phyloP scores from a whole-genome alignment of 495 filamentous ascomycete species.

The Xylaria palmicola region DNA sequence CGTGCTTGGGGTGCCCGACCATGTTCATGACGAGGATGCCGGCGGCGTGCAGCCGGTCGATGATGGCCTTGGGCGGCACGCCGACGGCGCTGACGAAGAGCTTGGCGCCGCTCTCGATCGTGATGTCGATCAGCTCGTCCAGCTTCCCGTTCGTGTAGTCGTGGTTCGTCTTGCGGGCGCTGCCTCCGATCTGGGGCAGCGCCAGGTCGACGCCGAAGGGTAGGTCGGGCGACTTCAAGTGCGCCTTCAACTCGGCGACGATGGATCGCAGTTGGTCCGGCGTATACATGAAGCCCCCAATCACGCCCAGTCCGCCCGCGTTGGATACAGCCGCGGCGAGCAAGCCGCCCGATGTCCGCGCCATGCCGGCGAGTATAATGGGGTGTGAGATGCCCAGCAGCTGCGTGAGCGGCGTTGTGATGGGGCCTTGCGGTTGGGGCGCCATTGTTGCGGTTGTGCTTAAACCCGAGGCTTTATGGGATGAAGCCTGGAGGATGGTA shows the following conservation, averaged over 20 bases:
- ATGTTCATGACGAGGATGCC: slow-evolving; percentile 90
- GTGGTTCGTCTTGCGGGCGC: slow-evolving; percentile 81
- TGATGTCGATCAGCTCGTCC: slow-evolving; percentile 77
- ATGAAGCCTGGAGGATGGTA: too few species aligned
- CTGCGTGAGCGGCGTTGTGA: slow-evolving; percentile 73
- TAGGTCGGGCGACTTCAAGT: slow-evolving; percentile 58
- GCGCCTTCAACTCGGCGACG: slow-evolving; percentile 76
- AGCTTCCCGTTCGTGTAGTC: slow-evolving; percentile 86
- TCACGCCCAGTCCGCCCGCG: slow-evolving; percentile 79
- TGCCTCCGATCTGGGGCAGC: slow-evolving; percentile 77
- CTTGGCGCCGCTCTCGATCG: slow-evolving; percentile 71
- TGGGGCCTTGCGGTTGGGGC: slow-evolving; percentile 39
- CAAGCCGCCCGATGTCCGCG: slow-evolving; percentile 69
- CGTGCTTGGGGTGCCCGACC: slow-evolving; percentile 90
- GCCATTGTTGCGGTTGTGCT: slow-evolving; percentile 25
- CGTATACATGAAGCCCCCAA: slow-evolving; percentile 85
- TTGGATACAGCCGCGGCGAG: slow-evolving; percentile 87
- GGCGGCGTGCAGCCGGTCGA: slow-evolving; percentile 69
- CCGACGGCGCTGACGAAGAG: slow-evolving; percentile 84
- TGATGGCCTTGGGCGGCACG: slow-evolving; percentile 66
- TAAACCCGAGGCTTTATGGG: background rate
- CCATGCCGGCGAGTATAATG: slow-evolving; percentile 87
- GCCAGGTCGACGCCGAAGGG: slow-evolving; percentile 89
- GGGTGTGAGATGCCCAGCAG: slow-evolving; percentile 78
- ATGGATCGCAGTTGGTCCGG: slow-evolving; percentile 74